These are phyloP conservation scores for Trichoderma orchidacearum DNA, from an alignment of 495 filamentous ascomycete genomes.

Conservation along the genomic window DNA sequence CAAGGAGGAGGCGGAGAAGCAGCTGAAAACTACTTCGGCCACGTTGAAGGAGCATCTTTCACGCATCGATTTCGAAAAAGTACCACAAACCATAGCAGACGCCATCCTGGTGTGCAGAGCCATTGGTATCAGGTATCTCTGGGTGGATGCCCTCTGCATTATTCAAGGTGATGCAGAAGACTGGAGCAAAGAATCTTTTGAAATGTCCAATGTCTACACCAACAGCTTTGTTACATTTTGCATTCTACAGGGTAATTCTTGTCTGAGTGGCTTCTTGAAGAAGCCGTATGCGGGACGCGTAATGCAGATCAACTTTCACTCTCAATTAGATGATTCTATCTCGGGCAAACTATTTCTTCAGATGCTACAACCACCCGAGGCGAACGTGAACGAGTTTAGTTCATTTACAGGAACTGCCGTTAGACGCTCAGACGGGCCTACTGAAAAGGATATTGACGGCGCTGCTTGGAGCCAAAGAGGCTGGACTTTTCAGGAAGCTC, in stretches of 20 bases:
- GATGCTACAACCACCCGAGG: not conserved
- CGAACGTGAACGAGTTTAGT: not conserved
- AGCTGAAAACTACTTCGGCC: not conserved
- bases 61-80: not conserved
- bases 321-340: not conserved
- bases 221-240: constrained; percentile 11
- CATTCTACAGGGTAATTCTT: not conserved
- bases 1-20: too few relatives aligned
- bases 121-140: constrained; percentile 15
- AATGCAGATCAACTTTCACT: not conserved
- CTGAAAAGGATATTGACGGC: not conserved
- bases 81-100: too few relatives aligned
- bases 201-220: constrained; percentile 15
- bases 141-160: constrained; percentile 24
- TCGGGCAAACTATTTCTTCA: not conserved
- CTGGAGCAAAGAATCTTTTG: constrained; percentile 13
- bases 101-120: constrained; percentile 1
- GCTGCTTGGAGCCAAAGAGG: not conserved
- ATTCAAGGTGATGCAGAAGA: constrained; percentile 17
- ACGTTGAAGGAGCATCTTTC: not conserved
- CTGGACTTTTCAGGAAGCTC: not conserved
- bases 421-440: not conserved
- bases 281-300: not conserved
- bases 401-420: not conserved
- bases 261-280: not conserved